Evolutionary conservation across 352 stramenopile genomes (phyloP).

Genomic region (Pythium biforme): DNA sequence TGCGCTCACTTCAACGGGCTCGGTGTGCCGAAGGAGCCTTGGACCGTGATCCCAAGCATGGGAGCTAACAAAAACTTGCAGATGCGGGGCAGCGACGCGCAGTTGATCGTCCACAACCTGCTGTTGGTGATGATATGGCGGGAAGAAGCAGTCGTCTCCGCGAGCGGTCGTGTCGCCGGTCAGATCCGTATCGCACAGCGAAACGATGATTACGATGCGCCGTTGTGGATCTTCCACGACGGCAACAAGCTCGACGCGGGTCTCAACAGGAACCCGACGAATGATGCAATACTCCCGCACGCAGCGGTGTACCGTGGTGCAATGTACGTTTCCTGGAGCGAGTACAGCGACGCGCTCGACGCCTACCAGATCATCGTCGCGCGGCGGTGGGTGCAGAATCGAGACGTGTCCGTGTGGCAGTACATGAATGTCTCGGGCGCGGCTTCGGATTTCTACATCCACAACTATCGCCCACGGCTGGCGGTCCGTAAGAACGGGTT

Average conservation of each 20-base stretch:
- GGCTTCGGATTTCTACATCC: conserved; percentile 38
- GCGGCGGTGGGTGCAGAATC: conserved; percentile 48
- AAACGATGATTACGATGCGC: conserved; percentile 52
- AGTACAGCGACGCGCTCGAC: conserved; percentile 31
- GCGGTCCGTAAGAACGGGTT: conserved; percentile 45
- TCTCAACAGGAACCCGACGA: conserved; percentile 47
- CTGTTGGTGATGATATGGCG: conserved; percentile 61
- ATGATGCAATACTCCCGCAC: conserved; percentile 43
- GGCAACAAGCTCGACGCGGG: conserved; percentile 39
- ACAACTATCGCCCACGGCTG: conserved; percentile 40
- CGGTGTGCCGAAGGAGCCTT: conserved; percentile 24
- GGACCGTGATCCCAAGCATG: conserved; percentile 67
- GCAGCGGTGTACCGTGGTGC: conserved; percentile 45
- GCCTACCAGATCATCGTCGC: conserved; percentile 54
- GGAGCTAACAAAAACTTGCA: conserved; percentile 54
- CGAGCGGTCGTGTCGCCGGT: conserved; percentile 27
- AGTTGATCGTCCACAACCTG: conserved; percentile 59
- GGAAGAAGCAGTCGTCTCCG: conserved; percentile 32
- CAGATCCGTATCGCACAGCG: conserved; percentile 57
- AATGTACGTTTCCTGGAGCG: conserved; percentile 64
- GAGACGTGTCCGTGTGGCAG: conserved; percentile 53
- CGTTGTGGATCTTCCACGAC: conserved; percentile 77
- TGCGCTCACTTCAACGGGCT: conserved; percentile 58
- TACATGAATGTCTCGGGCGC: conserved; percentile 39
- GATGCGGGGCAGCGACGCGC: conserved; percentile 41